Evolutionary conservation across 345 rosid genomes (phyloP).

Genomic region (Geranium brycei): DNA sequence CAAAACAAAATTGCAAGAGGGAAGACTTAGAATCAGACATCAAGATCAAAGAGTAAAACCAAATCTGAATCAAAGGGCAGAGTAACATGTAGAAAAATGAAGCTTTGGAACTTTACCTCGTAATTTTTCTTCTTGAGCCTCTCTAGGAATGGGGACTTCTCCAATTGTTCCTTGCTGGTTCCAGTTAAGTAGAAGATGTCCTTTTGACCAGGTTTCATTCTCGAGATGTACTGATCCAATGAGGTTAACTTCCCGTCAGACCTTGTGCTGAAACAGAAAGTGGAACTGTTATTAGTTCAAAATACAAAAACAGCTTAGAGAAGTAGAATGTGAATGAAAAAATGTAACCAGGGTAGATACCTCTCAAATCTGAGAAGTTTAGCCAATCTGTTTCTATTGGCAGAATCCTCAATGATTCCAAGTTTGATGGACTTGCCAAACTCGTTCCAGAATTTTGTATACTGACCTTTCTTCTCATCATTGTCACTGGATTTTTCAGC

Average conservation of each 20-base stretch:
- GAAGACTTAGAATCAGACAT: too few species aligned
- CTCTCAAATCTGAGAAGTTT: conserved; percentile 90
- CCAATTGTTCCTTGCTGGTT: conserved; percentile 76
- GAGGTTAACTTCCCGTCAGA: conserved; percentile 92
- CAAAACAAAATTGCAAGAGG: too few species aligned
- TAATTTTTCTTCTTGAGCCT: conserved; percentile 84
- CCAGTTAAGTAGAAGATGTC: conserved; percentile 94
- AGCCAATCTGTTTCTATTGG: conserved; percentile 86
- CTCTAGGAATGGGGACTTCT: conserved; percentile 92
- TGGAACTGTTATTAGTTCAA: too few species aligned
- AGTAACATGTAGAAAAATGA: not conserved
- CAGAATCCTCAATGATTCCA: conserved; percentile 87
- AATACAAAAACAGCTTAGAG: too few species aligned
- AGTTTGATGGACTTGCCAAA: conserved; percentile 95
- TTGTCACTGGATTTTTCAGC: conserved; percentile 45
- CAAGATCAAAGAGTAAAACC: too few species aligned
- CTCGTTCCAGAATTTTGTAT: conserved; percentile 89
- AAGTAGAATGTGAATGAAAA: not conserved
- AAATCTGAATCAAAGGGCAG: too few species aligned
- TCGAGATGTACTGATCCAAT: conserved; percentile 86
- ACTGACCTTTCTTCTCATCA: conserved; percentile 82
- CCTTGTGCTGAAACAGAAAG: conserved; percentile 42
- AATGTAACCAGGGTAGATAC: conserved; percentile 18
- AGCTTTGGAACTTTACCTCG: conserved; percentile 33
- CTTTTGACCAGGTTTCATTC: conserved; percentile 79